Percentiles rank a stretch among this genome's conserved stretches.
These are phyloP conservation scores for Afroboletus lepidellus DNA, from an alignment of 1,284 basidiomycete genomes.

Conservation along the genomic window DNA sequence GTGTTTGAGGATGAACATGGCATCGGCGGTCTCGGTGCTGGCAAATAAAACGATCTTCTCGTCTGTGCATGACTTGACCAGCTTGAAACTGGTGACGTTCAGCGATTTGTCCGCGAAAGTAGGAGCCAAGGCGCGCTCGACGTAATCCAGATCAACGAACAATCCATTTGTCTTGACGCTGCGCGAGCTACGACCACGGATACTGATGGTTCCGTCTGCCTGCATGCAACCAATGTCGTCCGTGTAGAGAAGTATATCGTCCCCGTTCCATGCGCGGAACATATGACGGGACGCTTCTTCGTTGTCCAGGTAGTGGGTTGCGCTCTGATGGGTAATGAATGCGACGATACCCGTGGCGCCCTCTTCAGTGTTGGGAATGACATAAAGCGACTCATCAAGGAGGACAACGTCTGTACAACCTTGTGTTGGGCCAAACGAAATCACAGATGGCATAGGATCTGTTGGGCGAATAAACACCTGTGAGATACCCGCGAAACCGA, in stretches of 20 bases:
- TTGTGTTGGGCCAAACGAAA: slow-evolving; percentile 25
- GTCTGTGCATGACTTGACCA: slow-evolving; percentile 23
- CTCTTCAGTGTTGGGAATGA: slow-evolving; percentile 16
- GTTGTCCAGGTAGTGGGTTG: slow-evolving; percentile 25
- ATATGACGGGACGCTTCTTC: slow-evolving; percentile 25
- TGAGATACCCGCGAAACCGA: slow-evolving; percentile 28
- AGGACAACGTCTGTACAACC: slow-evolving; percentile 27
- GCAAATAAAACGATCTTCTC: slow-evolving; percentile 29
- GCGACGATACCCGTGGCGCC: slow-evolving; percentile 25
- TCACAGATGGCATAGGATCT: slow-evolving; percentile 21
- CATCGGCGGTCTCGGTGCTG: slow-evolving; percentile 14
- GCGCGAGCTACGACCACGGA: slow-evolving; percentile 27
- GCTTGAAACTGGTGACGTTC: slow-evolving; percentile 20
- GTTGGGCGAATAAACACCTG: slow-evolving; percentile 27
- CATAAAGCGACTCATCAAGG: slow-evolving; percentile 20
- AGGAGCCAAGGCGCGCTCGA: slow-evolving; percentile 23
- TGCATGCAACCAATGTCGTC: slow-evolving; percentile 27
- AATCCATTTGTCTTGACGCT: slow-evolving; percentile 29
- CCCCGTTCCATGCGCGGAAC: slow-evolving; percentile 26
- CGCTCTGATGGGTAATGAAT: slow-evolving; percentile 26
- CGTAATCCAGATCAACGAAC: slow-evolving; percentile 26
- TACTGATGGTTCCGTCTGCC: slow-evolving; percentile 25
- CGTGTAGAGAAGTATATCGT: slow-evolving; percentile 26
- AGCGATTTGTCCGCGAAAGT: slow-evolving; percentile 18
- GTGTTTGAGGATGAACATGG: slow-evolving; percentile 20